These are phyloP conservation scores for Boletus sp. DNA, from an alignment of 768 basidiomycete species.

Conservation along the genomic window DNA sequence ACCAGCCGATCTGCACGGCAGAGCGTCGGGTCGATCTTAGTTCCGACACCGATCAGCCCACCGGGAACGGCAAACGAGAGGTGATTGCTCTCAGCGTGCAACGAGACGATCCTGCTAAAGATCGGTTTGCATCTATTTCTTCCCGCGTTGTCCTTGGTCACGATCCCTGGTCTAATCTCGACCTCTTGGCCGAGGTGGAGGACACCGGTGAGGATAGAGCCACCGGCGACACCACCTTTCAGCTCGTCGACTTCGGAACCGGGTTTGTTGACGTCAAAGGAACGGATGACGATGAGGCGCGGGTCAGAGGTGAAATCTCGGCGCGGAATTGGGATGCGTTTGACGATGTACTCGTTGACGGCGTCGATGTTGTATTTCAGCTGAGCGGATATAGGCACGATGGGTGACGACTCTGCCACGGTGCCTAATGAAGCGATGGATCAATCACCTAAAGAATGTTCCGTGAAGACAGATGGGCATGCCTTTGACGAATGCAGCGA, in stretches of 20 bases:
- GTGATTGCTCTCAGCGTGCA: constrained; percentile 94
- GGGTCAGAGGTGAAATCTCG: constrained; percentile 93
- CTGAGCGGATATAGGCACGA: constrained; percentile 98
- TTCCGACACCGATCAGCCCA: constrained; percentile 97
- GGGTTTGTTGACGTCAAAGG: constrained; percentile 99
- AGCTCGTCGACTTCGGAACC: constrained; percentile 96
- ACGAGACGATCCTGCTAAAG: constrained; percentile 83
- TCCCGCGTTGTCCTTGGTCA: constrained; percentile 90
- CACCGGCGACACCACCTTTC: constrained; percentile 97
- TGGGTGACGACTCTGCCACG: constrained; percentile 94
- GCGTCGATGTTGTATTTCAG: constrained; percentile 99
- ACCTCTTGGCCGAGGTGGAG: constrained; percentile 89
- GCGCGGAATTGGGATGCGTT: constrained; percentile 89
- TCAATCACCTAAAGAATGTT: background rate
- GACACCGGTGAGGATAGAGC: constrained; percentile 90
- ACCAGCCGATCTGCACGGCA: constrained; percentile 96
- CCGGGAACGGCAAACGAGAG: constrained; percentile 95
- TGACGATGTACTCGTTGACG: constrained; percentile 97
- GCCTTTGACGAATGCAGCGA: constrained; percentile 94
- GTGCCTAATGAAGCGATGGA: constrained; percentile 57
- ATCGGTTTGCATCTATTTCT: constrained; percentile 92
- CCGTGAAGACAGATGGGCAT: constrained; percentile 9
- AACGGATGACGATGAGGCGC: constrained; percentile 95
- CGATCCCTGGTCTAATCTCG: constrained; percentile 95
- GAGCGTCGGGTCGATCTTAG: constrained; percentile 91